Conservation (phyloP, 2,329 filamentous ascomycete genomes). For the Cladosporium sp. region DNA sequence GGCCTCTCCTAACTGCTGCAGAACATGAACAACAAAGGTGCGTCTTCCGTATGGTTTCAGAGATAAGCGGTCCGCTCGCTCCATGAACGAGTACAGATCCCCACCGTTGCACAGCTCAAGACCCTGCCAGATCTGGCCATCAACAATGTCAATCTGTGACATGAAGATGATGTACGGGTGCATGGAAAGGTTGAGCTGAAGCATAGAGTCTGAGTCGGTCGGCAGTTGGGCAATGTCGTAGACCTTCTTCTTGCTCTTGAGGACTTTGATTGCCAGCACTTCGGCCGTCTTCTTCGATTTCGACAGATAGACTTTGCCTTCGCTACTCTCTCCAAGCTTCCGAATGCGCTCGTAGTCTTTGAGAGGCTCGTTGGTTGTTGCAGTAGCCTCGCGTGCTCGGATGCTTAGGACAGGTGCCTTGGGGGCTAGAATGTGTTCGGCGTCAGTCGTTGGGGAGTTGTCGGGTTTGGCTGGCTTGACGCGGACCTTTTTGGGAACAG, state of each 20-base stretch:
- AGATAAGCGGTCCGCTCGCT: background rate
- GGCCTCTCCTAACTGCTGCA: slow-evolving; percentile 30
- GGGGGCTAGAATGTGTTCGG: background rate
- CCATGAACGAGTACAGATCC: slow-evolving; percentile 26
- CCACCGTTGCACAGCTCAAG: slow-evolving; percentile 29
- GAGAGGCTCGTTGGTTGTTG: background rate
- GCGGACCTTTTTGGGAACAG: background rate
- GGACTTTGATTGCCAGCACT: background rate
- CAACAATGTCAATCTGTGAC: slow-evolving; percentile 10
- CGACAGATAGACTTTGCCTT: background rate
- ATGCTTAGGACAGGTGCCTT: background rate
- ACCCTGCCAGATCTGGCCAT: background rate
- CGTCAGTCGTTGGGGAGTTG: background rate
- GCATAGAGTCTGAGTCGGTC: background rate
- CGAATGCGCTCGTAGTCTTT: background rate
- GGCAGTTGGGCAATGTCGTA: background rate
- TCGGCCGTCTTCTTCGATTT: slow-evolving; percentile 2
- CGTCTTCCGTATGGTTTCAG: too few species aligned
- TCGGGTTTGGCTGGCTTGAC: background rate
- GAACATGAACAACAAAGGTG: too few species aligned
- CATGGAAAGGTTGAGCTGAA: background rate
- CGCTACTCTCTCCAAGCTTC: background rate
- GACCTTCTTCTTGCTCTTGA: background rate
- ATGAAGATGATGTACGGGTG: slow-evolving; percentile 12
- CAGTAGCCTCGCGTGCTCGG: background rate